These are phyloP conservation scores for Emergomyces orientalis DNA, from an alignment of 2,329 filamentous ascomycete species.

Conservation along the genomic window DNA sequence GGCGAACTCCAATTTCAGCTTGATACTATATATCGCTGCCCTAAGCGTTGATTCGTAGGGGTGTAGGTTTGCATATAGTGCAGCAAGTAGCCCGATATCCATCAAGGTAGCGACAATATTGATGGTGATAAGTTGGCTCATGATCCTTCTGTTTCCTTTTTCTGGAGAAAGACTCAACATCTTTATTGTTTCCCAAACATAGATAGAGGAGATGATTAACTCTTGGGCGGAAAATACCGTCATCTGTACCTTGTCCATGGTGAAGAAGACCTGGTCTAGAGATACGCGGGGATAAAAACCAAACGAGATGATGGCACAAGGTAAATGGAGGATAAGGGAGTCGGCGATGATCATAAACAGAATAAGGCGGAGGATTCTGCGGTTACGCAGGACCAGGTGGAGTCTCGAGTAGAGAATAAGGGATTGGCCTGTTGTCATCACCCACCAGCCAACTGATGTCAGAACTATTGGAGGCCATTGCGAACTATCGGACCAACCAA, in stretches of 20 bases:
- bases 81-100: constrained; percentile 36
- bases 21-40: constrained; percentile 41
- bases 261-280: constrained; percentile 26
- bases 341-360: constrained; percentile 32
- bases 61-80: constrained; percentile 38
- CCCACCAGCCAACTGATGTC: constrained; percentile 29
- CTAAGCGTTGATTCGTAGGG: constrained; percentile 42
- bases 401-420: constrained; percentile 35
- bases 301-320: constrained; percentile 29
- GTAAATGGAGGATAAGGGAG: constrained; percentile 28
- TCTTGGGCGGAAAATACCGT: constrained; percentile 44
- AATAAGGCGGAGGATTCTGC: constrained; percentile 23
- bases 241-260: constrained; percentile 42
- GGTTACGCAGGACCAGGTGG: constrained; percentile 29
- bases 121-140: constrained; percentile 42
- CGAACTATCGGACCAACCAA: constrained; percentile 38
- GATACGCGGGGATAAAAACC: constrained; percentile 21
- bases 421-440: constrained; percentile 32
- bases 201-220: constrained; percentile 39
- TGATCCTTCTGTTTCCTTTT: constrained; percentile 36
- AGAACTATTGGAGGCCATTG: constrained; percentile 33
- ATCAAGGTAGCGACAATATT: constrained; percentile 41
- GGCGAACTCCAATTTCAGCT: constrained; percentile 43
- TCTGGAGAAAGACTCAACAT: constrained; percentile 41
- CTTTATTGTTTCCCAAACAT: constrained; percentile 46